Evolutionary conservation across 1,284 basidiomycete genomes (phyloP).

Genomic region (Malassezia sp.): DNA sequence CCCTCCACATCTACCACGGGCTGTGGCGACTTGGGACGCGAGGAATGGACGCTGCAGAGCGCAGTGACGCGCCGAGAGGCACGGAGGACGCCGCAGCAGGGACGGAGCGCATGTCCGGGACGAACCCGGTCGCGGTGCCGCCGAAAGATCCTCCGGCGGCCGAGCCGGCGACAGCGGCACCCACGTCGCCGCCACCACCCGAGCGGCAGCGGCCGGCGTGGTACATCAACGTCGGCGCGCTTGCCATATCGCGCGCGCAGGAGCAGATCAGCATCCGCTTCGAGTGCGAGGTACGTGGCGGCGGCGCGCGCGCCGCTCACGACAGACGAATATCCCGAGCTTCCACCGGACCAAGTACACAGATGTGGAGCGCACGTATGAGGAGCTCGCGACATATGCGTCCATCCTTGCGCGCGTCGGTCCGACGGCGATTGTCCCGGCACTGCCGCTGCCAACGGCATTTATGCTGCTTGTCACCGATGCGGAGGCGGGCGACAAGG

Average conservation of each 20-base stretch:
- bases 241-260: slow-evolving; percentile 1
- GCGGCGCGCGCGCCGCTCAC: neutral
- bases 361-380: slow-evolving; percentile 26
- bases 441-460: slow-evolving; percentile 26
- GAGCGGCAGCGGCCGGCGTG: neutral
- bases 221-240: slow-evolving; percentile 1
- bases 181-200: neutral
- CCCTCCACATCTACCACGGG: too few species aligned
- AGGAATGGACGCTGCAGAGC: too few species aligned
- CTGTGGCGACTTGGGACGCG: too few species aligned
- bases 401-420: slow-evolving; percentile 24
- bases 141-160: neutral
- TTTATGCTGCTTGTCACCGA: slow-evolving; percentile 7
- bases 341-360: slow-evolving; percentile 27
- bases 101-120: too few species aligned
- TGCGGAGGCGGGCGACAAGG: slow-evolving; percentile 4
- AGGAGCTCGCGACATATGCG: slow-evolving; percentile 30
- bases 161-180: neutral
- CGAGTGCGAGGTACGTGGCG: slow-evolving; percentile 7
- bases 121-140: neutral
- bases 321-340: slow-evolving; percentile 34
- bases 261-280: slow-evolving; percentile 13
- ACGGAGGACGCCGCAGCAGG: too few species aligned
- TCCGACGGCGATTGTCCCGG: slow-evolving; percentile 27
- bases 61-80: too few species aligned